Evolutionary conservation across 139 green algal species (phyloP).

Genomic region (Coelastrella sp.): DNA sequence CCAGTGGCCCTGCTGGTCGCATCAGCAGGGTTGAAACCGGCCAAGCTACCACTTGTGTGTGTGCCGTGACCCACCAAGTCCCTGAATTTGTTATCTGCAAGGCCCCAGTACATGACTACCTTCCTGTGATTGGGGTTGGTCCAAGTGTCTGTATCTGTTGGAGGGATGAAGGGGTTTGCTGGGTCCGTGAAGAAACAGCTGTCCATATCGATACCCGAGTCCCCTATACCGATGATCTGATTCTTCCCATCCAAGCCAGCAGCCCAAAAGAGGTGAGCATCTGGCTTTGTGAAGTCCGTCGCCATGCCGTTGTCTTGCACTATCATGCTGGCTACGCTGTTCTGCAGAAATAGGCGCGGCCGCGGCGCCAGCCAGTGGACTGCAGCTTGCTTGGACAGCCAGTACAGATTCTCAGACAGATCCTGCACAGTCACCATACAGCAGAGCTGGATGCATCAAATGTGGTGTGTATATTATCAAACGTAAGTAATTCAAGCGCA

Average conservation of each 20-base stretch:
- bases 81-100: constrained; percentile 13
- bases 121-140: constrained; percentile 82
- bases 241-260: constrained; percentile 77
- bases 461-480: too few relatives aligned
- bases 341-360: constrained; percentile 55
- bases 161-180: neutral
- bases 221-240: constrained; percentile 91
- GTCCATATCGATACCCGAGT: constrained; percentile 88
- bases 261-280: constrained; percentile 80
- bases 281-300: neutral
- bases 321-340: constrained; percentile 68
- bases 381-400: constrained; percentile 57
- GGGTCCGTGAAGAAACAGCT: constrained; percentile 91
- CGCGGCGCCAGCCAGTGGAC: constrained; percentile 59
- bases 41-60: constrained; percentile 85
- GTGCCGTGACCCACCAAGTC: constrained; percentile 93
- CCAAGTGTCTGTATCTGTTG: constrained; percentile 52
- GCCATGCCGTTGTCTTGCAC: constrained; percentile 55
- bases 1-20: constrained; percentile 60
- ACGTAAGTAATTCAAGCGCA: too few relatives aligned
- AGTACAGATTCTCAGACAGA: constrained; percentile 47
- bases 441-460: too few relatives aligned
- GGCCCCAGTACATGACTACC: constrained; percentile 68
- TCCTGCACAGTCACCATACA: constrained; percentile 22
- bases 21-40: constrained; percentile 54